A percentile compares a stretch with the other conserved stretches of the same genome.
These are phyloP conservation scores for Nitzschia sp. DNA, from an alignment of 108 stramenopile species.

Conservation along the genomic window DNA sequence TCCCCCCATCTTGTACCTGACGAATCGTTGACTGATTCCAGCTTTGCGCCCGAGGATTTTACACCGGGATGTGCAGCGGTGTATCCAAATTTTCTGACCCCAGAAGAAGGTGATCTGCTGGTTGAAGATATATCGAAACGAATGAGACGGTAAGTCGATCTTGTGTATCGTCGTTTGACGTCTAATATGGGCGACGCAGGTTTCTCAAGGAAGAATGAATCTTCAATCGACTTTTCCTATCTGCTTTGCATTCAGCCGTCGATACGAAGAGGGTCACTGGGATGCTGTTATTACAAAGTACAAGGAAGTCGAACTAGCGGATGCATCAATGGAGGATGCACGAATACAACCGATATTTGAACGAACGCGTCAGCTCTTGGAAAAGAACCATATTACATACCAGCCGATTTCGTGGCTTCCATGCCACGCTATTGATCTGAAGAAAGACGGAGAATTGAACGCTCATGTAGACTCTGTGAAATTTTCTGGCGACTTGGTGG, in stretches of 20 bases:
- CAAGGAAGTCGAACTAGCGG: slow-evolving; percentile 77
- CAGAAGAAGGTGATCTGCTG: slow-evolving; percentile 43
- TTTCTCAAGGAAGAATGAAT: slow-evolving; percentile 9
- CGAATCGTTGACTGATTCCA: slow-evolving; percentile 5
- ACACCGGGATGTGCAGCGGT: slow-evolving; percentile 39
- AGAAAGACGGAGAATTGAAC: slow-evolving; percentile 66
- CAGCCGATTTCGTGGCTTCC: slow-evolving; percentile 60
- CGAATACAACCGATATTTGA: slow-evolving; percentile 27
- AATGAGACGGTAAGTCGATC: slow-evolving; percentile 46
- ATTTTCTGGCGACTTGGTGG: slow-evolving; percentile 86
- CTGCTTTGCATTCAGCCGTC: slow-evolving; percentile 25
- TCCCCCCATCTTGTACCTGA: not conserved
- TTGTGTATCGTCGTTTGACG: slow-evolving; percentile 3
- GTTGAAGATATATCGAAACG: slow-evolving; percentile 37
- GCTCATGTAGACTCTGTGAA: slow-evolving; percentile 91
- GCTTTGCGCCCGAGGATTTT: slow-evolving; percentile 16
- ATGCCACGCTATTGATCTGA: slow-evolving; percentile 87
- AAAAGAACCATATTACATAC: slow-evolving; percentile 38
- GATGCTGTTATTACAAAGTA: slow-evolving; percentile 85
- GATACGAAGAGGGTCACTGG: slow-evolving; percentile 86
- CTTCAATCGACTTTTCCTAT: not conserved
- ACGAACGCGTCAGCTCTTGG: slow-evolving; percentile 49
- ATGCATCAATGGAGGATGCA: slow-evolving; percentile 20
- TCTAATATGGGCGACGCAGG: too few species aligned
- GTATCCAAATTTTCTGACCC: slow-evolving; percentile 50